Conservation (phyloP, 805 yeast species). For the Kockiozyma suomiensis region DNA sequence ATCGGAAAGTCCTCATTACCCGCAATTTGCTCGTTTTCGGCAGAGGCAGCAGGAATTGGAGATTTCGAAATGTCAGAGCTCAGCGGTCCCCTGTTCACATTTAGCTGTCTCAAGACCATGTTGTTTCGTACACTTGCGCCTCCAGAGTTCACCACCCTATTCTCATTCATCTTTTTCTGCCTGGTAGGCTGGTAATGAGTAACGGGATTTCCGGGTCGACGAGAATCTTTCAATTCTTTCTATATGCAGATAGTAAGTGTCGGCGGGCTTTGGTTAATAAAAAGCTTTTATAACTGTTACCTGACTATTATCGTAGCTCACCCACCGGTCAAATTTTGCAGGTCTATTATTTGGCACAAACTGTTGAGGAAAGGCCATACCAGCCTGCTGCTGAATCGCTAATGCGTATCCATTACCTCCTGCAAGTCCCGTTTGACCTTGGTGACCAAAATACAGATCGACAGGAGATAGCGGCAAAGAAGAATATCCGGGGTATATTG, state of each 20-base stretch:
- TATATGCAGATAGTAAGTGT: neutral
- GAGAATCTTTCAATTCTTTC: neutral
- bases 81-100: neutral
- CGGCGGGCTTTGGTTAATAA: neutral
- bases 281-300: neutral
- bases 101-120: neutral
- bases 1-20: constrained; percentile 9
- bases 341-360: neutral
- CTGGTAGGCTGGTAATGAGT: neutral
- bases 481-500: constrained; percentile 25
- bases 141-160: neutral
- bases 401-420: constrained; percentile 1
- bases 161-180: neutral
- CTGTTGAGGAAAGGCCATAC: constrained; percentile 1
- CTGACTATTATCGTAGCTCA: neutral
- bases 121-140: neutral
- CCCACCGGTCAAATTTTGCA: constrained; percentile 7
- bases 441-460: constrained; percentile 9
- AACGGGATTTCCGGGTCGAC: neutral
- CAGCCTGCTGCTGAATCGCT: constrained; percentile 5
- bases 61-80: neutral
- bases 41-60: neutral
- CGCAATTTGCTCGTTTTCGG: neutral
- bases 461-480: constrained; percentile 7
- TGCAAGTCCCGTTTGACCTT: constrained; percentile 5